Conservation (phyloP, 805 yeast genomes). For the Saccharomycopsis sp. region DNA sequence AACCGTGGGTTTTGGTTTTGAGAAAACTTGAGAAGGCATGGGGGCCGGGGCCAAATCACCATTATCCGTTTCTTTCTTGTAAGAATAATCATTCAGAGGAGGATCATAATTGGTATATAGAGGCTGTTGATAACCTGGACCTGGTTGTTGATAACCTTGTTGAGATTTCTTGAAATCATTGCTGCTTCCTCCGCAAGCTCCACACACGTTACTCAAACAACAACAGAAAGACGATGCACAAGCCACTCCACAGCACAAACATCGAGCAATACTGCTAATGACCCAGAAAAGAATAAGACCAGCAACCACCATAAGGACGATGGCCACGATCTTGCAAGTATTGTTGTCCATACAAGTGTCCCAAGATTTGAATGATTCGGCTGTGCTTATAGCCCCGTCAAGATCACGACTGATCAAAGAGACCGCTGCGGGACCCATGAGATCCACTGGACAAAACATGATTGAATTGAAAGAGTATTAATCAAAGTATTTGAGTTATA, state of each 20-base stretch:
- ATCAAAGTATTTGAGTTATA: no score
- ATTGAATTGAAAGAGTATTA: no score
- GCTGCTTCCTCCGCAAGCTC: constrained; percentile 10
- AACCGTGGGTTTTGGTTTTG: neutral
- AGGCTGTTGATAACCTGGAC: neutral
- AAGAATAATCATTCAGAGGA: no score
- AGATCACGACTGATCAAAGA: neutral
- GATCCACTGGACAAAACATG: no score
- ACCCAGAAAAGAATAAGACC: constrained; percentile 40
- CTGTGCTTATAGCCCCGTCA: constrained; percentile 1
- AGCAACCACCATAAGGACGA: constrained; percentile 46
- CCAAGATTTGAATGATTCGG: constrained; percentile 39
- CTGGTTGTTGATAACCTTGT: neutral
- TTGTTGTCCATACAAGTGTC: constrained; percentile 54
- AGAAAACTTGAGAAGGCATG: constrained; percentile 10
- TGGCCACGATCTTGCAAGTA: constrained; percentile 52
- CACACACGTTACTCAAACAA: constrained; percentile 21
- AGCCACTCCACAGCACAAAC: constrained; percentile 37
- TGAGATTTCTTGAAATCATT: neutral
- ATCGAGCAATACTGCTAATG: constrained; percentile 33
- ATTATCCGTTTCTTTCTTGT: neutral
- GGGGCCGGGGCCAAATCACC: constrained; percentile 10
- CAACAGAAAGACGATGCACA: constrained; percentile 34
- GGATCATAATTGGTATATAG: neutral
- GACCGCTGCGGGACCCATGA: no score